These are phyloP conservation scores for Hypholoma sublateritium DNA, from an alignment of 768 basidiomycete genomes.

Conservation along the genomic window DNA sequence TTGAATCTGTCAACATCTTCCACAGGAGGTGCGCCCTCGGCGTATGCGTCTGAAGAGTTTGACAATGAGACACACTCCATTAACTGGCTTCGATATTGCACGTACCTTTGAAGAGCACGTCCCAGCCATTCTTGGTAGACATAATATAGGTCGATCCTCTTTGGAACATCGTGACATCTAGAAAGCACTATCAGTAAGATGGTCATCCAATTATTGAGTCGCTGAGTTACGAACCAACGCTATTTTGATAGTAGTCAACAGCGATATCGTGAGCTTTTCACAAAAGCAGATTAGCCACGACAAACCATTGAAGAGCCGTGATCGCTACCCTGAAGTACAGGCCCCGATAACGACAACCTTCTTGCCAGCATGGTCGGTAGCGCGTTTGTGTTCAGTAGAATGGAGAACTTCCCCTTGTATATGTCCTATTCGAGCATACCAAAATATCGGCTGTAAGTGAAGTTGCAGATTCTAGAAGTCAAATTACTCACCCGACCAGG, in stretches of 20 bases:
- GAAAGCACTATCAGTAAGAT: background rate
- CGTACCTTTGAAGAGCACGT: constrained; percentile 25
- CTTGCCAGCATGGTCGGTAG: constrained; percentile 53
- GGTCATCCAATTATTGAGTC: background rate
- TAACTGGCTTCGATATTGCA: background rate
- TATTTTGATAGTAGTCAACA: constrained; percentile 34
- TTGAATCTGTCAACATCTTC: constrained; percentile 52
- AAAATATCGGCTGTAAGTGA: background rate
- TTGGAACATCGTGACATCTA: constrained; percentile 21
- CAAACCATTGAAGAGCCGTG: background rate
- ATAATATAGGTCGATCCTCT: constrained; percentile 50
- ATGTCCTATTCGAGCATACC: constrained; percentile 16
- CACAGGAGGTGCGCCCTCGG: constrained; percentile 46
- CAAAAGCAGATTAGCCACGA: background rate
- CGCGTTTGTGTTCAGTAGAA: constrained; percentile 49
- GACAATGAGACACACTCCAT: background rate
- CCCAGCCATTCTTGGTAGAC: constrained; percentile 39
- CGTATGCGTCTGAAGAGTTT: constrained; percentile 32
- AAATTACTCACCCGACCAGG: constrained; percentile 35
- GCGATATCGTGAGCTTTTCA: constrained; percentile 39
- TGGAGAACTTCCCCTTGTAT: constrained; percentile 56
- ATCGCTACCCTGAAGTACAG: constrained; percentile 49
- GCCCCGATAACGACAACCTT: constrained; percentile 69
- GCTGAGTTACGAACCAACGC: constrained; percentile 24
- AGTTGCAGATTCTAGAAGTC: background rate